A percentile compares a stretch with the other conserved stretches of the same genome.
Conservation (phyloP, 2,329 filamentous ascomycete genomes). For the Ophiostoma ulmi region DNA sequence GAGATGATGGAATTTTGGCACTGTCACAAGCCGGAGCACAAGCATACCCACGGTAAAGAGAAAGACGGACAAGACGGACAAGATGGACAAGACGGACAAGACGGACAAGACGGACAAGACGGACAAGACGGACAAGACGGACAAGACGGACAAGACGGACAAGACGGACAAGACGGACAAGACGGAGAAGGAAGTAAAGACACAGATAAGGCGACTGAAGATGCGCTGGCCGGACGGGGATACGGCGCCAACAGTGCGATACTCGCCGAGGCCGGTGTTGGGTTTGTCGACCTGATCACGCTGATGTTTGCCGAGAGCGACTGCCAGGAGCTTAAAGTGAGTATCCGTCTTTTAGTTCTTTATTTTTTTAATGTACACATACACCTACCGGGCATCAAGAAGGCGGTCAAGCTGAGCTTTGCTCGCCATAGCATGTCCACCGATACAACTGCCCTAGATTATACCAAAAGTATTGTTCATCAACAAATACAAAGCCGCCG, state of each 20-base stretch:
- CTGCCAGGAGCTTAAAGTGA: constrained; percentile 47
- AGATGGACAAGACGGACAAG: constrained; percentile 21
- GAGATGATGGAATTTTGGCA: constrained; percentile 99
- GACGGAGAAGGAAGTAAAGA: neutral
- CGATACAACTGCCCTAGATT: constrained; percentile 66
- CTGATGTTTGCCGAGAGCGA: constrained; percentile 67
- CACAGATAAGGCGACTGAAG: constrained; percentile 34
- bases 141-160: constrained; percentile 16
- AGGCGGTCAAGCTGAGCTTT: constrained; percentile 50
- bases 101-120: constrained; percentile 15
- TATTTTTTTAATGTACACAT: constrained; percentile 1
- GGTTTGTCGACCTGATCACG: constrained; percentile 75
- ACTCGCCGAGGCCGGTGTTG: constrained; percentile 58
- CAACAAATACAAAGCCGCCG: neutral
- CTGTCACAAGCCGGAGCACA: constrained; percentile 75
- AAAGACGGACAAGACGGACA: too few species aligned
- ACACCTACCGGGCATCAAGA: constrained; percentile 50
- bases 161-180: constrained; percentile 18
- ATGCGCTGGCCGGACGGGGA: constrained; percentile 58
- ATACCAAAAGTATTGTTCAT: constrained; percentile 31
- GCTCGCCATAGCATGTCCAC: constrained; percentile 52
- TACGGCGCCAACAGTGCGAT: constrained; percentile 80
- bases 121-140: constrained; percentile 16
- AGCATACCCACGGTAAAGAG: constrained; percentile 12
- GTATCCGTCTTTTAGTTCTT: constrained; percentile 28